Conservation (phyloP, 2,329 filamentous ascomycete species). For the Sporothrix sp. region DNA sequence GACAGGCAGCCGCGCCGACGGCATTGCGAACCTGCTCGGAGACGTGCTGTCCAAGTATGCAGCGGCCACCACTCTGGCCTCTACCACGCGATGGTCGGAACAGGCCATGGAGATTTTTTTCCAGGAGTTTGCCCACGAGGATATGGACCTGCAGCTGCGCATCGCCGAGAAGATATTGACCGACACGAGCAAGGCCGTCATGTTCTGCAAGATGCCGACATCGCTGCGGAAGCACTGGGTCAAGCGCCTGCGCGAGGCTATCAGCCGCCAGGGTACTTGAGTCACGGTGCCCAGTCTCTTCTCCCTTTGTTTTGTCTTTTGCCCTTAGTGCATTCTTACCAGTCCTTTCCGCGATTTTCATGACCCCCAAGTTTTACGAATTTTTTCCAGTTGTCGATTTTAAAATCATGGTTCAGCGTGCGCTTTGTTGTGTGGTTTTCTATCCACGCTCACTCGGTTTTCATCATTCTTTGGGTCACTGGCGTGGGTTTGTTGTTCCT, state of each 20-base stretch:
- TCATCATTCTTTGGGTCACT: not conserved
- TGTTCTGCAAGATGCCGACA: conserved; percentile 52
- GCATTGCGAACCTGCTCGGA: conserved; percentile 26
- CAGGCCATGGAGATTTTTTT: conserved; percentile 51
- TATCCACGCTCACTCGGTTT: too few species aligned
- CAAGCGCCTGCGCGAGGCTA: conserved; percentile 39
- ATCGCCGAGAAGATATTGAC: conserved; percentile 49
- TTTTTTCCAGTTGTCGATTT: not conserved
- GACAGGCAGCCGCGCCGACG: conserved; percentile 18
- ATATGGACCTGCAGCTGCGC: conserved; percentile 48
- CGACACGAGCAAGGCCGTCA: conserved; percentile 51
- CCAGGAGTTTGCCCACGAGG: conserved; percentile 46
- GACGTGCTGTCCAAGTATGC: conserved; percentile 32
- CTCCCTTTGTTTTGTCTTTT: not conserved
- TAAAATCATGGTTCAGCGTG: too few species aligned
- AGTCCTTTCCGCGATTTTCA: not conserved
- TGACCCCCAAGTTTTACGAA: conserved; percentile 2
- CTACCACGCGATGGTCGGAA: conserved; percentile 43
- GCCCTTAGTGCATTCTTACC: not conserved
- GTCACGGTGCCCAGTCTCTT: not conserved
- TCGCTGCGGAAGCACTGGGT: conserved; percentile 47
- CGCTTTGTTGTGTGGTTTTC: too few species aligned
- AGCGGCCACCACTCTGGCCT: conserved; percentile 21
- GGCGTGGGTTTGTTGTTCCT: too few species aligned
- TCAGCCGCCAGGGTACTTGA: conserved; percentile 22